Evolutionary conservation across 177 flowering plant species (phyloP).

Genomic region (Vitis hybrid): DNA sequence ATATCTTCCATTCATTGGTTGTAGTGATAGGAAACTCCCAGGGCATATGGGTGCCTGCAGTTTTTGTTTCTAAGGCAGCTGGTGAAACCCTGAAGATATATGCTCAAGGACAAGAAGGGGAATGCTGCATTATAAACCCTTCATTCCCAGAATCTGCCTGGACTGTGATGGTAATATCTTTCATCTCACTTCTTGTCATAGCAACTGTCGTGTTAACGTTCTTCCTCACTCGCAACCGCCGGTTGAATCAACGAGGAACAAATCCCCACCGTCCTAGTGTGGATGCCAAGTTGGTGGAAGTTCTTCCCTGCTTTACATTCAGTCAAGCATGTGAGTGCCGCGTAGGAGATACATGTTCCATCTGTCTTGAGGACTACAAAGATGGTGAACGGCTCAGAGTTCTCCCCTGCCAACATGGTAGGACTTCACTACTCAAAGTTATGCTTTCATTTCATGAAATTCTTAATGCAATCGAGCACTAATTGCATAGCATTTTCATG

Average conservation of each 20-base stretch:
- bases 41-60: slow-evolving; percentile 46
- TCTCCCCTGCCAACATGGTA: slow-evolving; percentile 72
- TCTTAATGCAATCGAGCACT: too few species aligned
- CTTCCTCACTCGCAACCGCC: slow-evolving; percentile 33
- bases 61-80: slow-evolving; percentile 53
- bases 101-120: slow-evolving; percentile 39
- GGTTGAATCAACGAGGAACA: slow-evolving; percentile 23
- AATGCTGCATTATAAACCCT: slow-evolving; percentile 47
- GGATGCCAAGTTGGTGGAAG: slow-evolving; percentile 35
- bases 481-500: too few species aligned
- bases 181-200: slow-evolving; percentile 49
- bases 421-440: not conserved
- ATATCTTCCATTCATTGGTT: not conserved
- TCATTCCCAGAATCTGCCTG: slow-evolving; percentile 36
- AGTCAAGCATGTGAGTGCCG: slow-evolving; percentile 10
- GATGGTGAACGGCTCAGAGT: slow-evolving; percentile 53
- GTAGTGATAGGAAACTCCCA: slow-evolving; percentile 51
- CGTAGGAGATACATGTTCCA: slow-evolving; percentile 51
- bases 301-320: slow-evolving; percentile 44
- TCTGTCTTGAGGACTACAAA: slow-evolving; percentile 68
- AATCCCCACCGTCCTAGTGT: slow-evolving; percentile 18
- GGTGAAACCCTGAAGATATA: slow-evolving; percentile 46
- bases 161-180: slow-evolving; percentile 57
- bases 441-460: too few species aligned
- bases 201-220: slow-evolving; percentile 32